These are phyloP conservation scores for Cladosporium colombiae DNA, from an alignment of 2,329 filamentous ascomycete species.

Conservation along the genomic window DNA sequence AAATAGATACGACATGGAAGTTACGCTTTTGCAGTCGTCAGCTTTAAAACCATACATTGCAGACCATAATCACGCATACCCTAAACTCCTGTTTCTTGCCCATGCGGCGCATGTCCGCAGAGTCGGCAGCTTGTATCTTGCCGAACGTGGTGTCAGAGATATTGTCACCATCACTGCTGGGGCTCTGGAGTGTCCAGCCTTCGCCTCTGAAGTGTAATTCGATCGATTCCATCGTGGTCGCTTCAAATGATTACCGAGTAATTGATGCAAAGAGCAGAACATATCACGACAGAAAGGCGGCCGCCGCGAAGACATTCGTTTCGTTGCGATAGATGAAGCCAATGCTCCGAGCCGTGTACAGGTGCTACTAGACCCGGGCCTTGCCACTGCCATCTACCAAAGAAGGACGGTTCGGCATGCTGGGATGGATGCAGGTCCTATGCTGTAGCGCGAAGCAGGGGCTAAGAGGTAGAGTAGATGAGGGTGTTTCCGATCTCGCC, in stretches of 20 bases:
- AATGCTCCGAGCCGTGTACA: not conserved
- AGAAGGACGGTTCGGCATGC: not conserved
- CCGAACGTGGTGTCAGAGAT: not conserved
- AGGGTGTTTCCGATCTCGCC: not conserved
- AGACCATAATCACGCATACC: slow-evolving; percentile 2
- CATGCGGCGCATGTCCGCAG: slow-evolving; percentile 33
- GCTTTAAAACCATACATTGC: not conserved
- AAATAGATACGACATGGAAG: slow-evolving; percentile 22
- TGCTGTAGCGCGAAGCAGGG: not conserved
- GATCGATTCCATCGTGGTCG: not conserved
- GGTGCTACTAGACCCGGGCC: not conserved
- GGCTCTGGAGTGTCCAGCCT: not conserved
- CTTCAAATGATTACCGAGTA: not conserved
- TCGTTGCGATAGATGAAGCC: not conserved
- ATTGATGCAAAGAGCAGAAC: not conserved
- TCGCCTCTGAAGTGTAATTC: not conserved
- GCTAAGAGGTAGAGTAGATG: not conserved
- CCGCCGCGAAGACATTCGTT: not conserved
- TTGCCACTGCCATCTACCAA: not conserved
- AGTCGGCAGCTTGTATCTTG: slow-evolving; percentile 31
- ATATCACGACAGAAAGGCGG: not conserved
- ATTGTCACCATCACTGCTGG: not conserved
- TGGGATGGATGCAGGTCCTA: not conserved
- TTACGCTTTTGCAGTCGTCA: slow-evolving; percentile 5
- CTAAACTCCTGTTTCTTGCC: slow-evolving; percentile 36